Percentiles rank a stretch among this genome's conserved stretches.
Conservation (phyloP, 1,284 basidiomycete genomes). For the Peniophora sp. region DNA sequence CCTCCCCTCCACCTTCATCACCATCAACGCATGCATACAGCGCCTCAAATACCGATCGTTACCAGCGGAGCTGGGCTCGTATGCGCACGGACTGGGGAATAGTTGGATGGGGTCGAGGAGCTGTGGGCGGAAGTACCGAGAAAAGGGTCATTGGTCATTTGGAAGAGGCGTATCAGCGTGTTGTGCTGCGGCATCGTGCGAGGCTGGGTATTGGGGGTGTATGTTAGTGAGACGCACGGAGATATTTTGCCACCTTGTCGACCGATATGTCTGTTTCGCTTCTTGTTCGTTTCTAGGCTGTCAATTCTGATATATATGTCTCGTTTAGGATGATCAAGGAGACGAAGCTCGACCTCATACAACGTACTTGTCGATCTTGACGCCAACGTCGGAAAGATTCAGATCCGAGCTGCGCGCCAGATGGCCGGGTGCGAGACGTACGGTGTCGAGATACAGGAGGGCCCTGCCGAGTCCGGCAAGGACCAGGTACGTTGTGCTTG, state of each 20-base stretch:
- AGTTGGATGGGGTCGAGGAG: constrained; percentile 31
- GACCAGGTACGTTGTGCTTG: constrained; percentile 53
- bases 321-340: neutral
- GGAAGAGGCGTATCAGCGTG: constrained; percentile 74
- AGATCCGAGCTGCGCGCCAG: constrained; percentile 65
- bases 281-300: neutral
- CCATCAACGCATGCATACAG: constrained; percentile 51
- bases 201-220: constrained; percentile 55
- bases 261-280: neutral
- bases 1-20: constrained; percentile 50
- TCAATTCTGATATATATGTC: no score
- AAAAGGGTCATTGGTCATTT: constrained; percentile 66
- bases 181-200: constrained; percentile 62
- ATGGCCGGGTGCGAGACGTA: constrained; percentile 68
- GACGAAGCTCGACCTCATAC: constrained; percentile 35
- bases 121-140: constrained; percentile 44
- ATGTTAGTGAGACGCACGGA: constrained; percentile 68
- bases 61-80: constrained; percentile 29
- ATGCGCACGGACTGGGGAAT: constrained; percentile 36
- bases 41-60: constrained; percentile 54
- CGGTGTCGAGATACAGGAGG: constrained; percentile 59
- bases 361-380: constrained; percentile 72
- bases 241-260: constrained; percentile 67
- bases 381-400: constrained; percentile 73
- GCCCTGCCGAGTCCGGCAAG: constrained; percentile 55